Percentiles rank a stretch among this genome's conserved stretches.
Conservation (phyloP, 805 yeast species). For the Lachancea fermentati region DNA sequence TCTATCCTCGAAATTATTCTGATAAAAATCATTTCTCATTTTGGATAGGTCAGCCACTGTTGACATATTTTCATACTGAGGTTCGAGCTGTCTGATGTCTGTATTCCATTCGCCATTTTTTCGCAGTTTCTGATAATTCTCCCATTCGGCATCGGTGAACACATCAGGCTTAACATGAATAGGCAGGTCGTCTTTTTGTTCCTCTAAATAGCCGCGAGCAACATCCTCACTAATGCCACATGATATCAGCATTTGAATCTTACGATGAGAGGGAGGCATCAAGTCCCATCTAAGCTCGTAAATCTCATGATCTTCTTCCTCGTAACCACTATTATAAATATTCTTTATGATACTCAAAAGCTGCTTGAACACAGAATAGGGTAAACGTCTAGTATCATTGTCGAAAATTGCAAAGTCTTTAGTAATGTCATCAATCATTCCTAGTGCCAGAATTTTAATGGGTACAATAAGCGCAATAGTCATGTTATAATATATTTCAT, state of each 20-base stretch:
- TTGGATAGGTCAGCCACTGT: conserved; percentile 39
- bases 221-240: conserved; percentile 30
- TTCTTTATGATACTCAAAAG: conserved; percentile 41
- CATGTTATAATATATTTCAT: conserved; percentile 20
- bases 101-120: conserved; percentile 22
- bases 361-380: conserved; percentile 40
- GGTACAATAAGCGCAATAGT: conserved; percentile 20
- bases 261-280: conserved; percentile 23
- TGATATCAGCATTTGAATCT: conserved; percentile 17
- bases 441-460: conserved; percentile 20
- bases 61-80: conserved; percentile 36
- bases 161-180: conserved; percentile 22
- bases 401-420: conserved; percentile 21
- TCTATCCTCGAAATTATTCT: conserved; percentile 34
- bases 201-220: conserved; percentile 29
- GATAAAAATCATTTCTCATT: conserved; percentile 34
- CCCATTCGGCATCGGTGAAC: conserved; percentile 33
- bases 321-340: conserved; percentile 36
- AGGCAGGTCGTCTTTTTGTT: conserved; percentile 31
- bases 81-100: conserved; percentile 28
- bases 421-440: conserved; percentile 19
- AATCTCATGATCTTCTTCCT: conserved; percentile 30
- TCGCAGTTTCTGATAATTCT: conserved; percentile 12
- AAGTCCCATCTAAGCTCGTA: conserved; percentile 29
- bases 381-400: conserved; percentile 26